Conservation (phyloP, 2,329 filamentous ascomycete species). For the Colletotrichum destructivum region DNA sequence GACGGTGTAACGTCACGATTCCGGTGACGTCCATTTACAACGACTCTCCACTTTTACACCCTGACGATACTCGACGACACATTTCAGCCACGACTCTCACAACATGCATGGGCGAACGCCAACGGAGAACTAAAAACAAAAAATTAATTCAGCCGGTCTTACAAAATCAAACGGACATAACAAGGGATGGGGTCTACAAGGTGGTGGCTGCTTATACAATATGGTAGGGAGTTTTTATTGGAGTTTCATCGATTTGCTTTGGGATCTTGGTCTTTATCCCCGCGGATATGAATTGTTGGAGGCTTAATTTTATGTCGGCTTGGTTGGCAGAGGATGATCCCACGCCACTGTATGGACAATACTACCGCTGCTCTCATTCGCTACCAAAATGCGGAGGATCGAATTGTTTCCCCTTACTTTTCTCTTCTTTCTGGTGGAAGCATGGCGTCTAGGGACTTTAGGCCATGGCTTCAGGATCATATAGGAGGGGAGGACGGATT, state of each 20-base stretch:
- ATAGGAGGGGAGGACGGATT: not conserved
- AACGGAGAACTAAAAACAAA: constrained; percentile 40
- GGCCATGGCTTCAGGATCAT: constrained; percentile 1
- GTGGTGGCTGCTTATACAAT: constrained; percentile 37
- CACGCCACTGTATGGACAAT: not conserved
- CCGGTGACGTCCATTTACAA: constrained; percentile 18
- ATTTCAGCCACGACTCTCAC: constrained; percentile 38
- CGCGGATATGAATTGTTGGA: constrained; percentile 6
- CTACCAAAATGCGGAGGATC: constrained; percentile 8
- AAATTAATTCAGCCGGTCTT: constrained; percentile 27
- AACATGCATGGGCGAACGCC: constrained; percentile 40
- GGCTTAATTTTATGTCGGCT: constrained; percentile 30
- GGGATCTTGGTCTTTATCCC: not conserved
- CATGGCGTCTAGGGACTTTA: not conserved
- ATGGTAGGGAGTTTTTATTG: constrained; percentile 37
- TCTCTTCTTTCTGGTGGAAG: not conserved
- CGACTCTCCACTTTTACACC: constrained; percentile 34
- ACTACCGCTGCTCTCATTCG: not conserved
- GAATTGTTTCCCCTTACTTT: not conserved
- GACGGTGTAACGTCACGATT: constrained; percentile 29
- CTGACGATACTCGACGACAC: constrained; percentile 41
- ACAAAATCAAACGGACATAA: constrained; percentile 38
- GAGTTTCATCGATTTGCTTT: constrained; percentile 16
- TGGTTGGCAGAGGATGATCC: not conserved
- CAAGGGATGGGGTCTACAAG: constrained; percentile 34